Evolutionary conservation across 2,329 filamentous ascomycete species (phyloP), one percentile per base, ranked within the genome.

Genomic region (Colletotrichum lini): DNA sequence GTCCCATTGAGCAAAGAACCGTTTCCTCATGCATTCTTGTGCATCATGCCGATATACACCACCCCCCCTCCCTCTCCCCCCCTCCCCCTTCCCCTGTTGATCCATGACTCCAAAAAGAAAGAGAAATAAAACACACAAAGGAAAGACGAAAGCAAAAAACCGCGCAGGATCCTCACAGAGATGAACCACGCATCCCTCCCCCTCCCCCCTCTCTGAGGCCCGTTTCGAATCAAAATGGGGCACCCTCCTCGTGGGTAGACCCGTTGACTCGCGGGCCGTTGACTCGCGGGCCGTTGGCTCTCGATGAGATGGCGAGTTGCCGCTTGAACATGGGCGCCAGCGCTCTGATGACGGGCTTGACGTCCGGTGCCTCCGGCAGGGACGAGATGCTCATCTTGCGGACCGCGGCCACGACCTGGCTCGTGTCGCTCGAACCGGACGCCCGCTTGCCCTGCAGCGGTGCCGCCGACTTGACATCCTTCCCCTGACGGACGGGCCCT

Each of bases 401-500:
- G 3, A 74, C 74, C 3, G 77, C 73, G 30, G 76, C 74, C 9
- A 71, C 74, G 6, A 73, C 72, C n/a, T 78, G 76, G 38, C 75
- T 77, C 5, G 67, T 56, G 1, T 75, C 76, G 2, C 74, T 77
- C 10, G 76, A 79, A 0, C 77, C 78, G 0, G 82, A 78, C 6
- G 81, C 82, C 1, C 80, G 81, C 76, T 86, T 88, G 6, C 85
- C 85, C 76, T 80, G 80, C 7, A 82, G 80, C 50, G 80, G 79
- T 30, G 77, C 73, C 50, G 81, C 79, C 30, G 30, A 30, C 77
- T 83, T 87, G 38, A 89, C 86, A 21, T 90, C 87, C 44, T 81
- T 85, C 16, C 89, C 89, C 9, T 73, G 78, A 0, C 92, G 84
- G 0, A 91, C 79, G 1, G 84, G 82, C 0, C 91, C 91, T 1